Conservation (phyloP, 768 basidiomycete species). For the Kwoniella pini region DNA sequence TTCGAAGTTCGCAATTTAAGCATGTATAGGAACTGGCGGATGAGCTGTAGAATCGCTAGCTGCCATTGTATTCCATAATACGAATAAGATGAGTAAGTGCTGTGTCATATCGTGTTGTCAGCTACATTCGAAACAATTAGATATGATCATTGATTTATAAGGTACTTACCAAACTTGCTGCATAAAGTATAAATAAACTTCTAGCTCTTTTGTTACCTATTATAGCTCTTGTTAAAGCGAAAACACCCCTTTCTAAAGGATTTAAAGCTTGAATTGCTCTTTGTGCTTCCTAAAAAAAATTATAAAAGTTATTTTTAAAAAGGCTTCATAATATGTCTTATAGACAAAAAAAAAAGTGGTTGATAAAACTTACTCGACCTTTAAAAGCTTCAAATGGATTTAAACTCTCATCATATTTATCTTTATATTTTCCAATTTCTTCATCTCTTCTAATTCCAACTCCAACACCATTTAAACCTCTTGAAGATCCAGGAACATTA, state of each 20-base stretch:
- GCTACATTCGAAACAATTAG: background rate
- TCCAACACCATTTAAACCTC: slow-evolving; percentile 32
- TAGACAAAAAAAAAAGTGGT: too few species aligned
- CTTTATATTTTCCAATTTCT: slow-evolving; percentile 84
- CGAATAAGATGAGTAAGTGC: slow-evolving; percentile 50
- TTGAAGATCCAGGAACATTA: slow-evolving; percentile 13
- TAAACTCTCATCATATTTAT: slow-evolving; percentile 93
- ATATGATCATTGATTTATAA: background rate
- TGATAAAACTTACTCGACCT: slow-evolving; percentile 69
- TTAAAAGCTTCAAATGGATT: slow-evolving; percentile 98
- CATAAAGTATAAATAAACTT: slow-evolving; percentile 84
- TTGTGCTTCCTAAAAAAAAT: slow-evolving; percentile 74
- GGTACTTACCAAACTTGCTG: slow-evolving; percentile 55
- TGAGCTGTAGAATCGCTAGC: slow-evolving; percentile 41
- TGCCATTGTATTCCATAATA: slow-evolving; percentile 51
- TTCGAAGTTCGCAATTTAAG: too few species aligned
- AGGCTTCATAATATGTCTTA: too few species aligned
- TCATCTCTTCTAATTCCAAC: slow-evolving; percentile 56
- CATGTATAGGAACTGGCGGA: slow-evolving; percentile 34
- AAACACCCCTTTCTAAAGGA: slow-evolving; percentile 83
- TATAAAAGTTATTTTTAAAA: too few species aligned
- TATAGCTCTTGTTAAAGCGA: slow-evolving; percentile 78
- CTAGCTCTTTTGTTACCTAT: slow-evolving; percentile 88
- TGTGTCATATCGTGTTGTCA: slow-evolving; percentile 5
- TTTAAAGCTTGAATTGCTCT: slow-evolving; percentile 88